Base-by-base conservation (phyloP, 176 grass and related monocot genomes). In the Lolium multiflorum region DNA sequence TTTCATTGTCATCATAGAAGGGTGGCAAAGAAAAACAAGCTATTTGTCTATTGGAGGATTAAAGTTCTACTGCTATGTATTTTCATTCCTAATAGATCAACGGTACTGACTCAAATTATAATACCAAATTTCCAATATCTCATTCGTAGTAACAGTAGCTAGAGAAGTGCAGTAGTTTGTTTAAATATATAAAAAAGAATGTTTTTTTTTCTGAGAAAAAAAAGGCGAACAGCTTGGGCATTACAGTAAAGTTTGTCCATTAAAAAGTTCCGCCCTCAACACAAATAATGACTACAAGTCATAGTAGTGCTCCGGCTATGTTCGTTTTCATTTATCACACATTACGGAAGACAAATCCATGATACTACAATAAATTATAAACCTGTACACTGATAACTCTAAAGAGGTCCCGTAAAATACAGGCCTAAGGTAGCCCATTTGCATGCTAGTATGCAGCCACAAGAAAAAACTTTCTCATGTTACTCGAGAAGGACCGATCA, bases 1-100 rank as follows among this genome's bases (percentile, higher is more conserved):
- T 67, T 16, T 83, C 9, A 37, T 86, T 9, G 17, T 76, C 37
- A 60, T 63, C 71, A 61, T 51, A 61, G 47, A 84, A 60, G 24
- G 37, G 69, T 71, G 16, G 50, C 15, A 20, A 76, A 6, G 15
- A 13, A 52, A 46, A 43, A 78, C 62, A 77, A 38, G 20, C 48
- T 38, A 21, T 59, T 49, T 76, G 7, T 50, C 47, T 16, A 31
- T 31, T 37, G 26, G 26, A 9, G 35, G 25, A 54, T 54, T 28
- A 58, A 25, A 77, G 48, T 88, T 22, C 46, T 46, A 84, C 10
- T 74, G 3, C 37, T 67, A 35, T 74, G 31, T 8, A 76, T 20
- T 82, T 76, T 39, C 28, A 39, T 64, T 73, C 58, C 12, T 76
- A 50, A 76, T 41, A 64, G 26, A 76, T 76, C 20, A 28, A 66